phyloP scores from a whole-genome alignment of 1,139 yeast species.

The Kurtzmaniella quercitrusa region DNA sequence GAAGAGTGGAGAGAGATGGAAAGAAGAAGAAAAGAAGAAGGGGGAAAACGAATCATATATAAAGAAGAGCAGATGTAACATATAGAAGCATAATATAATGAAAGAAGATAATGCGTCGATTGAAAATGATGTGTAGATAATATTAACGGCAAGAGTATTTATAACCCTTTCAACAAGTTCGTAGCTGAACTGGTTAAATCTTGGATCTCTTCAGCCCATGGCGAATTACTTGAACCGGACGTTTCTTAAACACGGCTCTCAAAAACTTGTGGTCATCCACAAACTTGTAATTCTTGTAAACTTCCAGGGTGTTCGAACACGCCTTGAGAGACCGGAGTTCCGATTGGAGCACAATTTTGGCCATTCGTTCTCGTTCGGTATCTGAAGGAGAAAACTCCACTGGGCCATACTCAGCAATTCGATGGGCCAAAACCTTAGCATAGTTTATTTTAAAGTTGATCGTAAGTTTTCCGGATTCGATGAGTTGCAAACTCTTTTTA shows the following conservation, averaged over 20 bases:
- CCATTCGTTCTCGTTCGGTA: constrained; percentile 30
- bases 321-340: constrained; percentile 49
- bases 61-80: background rate
- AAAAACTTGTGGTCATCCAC: constrained; percentile 57
- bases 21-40: background rate
- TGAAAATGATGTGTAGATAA: background rate
- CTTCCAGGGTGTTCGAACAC: constrained; percentile 32
- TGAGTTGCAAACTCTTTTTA: constrained; percentile 43
- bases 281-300: constrained; percentile 29
- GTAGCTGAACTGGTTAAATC: background rate
- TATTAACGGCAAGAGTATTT: background rate
- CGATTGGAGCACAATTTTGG: constrained; percentile 48
- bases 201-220: constrained; percentile 13
- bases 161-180: background rate
- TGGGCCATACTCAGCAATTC: constrained; percentile 33
- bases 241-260: constrained; percentile 53
- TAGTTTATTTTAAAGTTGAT: constrained; percentile 27
- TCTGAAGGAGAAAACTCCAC: constrained; percentile 5
- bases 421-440: constrained; percentile 23
- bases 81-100: background rate
- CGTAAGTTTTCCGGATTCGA: constrained; percentile 41
- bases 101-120: background rate
- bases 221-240: constrained; percentile 22
- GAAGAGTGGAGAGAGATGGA: background rate
- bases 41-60: no score